Evolutionary conservation across 768 basidiomycete genomes (phyloP).

Genomic region (Mycena belliarum): DNA sequence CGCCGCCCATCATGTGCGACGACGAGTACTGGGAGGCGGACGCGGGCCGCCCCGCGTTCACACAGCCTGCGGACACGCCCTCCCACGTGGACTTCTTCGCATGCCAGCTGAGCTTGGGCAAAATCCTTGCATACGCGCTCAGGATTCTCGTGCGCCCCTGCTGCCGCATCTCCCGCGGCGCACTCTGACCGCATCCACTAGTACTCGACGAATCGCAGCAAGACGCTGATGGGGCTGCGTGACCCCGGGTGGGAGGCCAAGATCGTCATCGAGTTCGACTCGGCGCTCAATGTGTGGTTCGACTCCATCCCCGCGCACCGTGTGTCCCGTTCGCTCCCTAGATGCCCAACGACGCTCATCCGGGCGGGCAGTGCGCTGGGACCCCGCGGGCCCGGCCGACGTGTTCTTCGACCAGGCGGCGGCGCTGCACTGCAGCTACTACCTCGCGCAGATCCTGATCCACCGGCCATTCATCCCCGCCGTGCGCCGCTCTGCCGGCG

Average conservation of each 20-base stretch:
- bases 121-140: constrained; percentile 5
- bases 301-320: constrained; percentile 48
- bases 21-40: constrained; percentile 25
- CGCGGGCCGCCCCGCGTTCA: constrained; percentile 24
- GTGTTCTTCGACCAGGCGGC: constrained; percentile 34
- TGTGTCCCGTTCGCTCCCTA: constrained; percentile 16
- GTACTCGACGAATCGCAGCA: constrained; percentile 14
- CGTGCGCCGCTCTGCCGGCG: constrained; percentile 38
- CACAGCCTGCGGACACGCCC: constrained; percentile 15
- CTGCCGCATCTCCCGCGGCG: background rate
- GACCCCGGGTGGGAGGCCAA: constrained; percentile 9
- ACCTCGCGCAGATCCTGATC: constrained; percentile 51
- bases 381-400: constrained; percentile 37
- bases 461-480: constrained; percentile 66
- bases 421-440: constrained; percentile 47
- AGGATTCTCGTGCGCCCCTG: constrained; percentile 5
- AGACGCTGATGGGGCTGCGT: background rate
- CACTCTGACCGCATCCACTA: background rate
- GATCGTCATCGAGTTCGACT: constrained; percentile 27
- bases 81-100: constrained; percentile 27
- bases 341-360: too few species aligned
- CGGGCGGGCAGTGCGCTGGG: constrained; percentile 42
- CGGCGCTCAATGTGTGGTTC: constrained; percentile 53
- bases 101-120: constrained; percentile 31
- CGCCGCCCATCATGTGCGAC: background rate